Conservation (phyloP, 768 basidiomycete species). For the Saitozyma podzolica region DNA sequence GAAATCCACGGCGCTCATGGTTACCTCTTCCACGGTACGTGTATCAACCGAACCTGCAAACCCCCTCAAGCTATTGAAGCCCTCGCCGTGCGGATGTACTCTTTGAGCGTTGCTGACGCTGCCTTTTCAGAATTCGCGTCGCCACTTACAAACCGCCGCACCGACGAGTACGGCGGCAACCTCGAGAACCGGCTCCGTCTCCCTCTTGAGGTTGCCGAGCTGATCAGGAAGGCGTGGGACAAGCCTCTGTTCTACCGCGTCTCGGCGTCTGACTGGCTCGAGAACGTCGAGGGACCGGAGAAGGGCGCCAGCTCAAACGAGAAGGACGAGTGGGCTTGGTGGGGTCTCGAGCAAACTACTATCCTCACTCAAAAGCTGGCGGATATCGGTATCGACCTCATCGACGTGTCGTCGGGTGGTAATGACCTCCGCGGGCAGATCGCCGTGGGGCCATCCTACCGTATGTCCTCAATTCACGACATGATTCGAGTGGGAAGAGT, state of each 20-base stretch:
- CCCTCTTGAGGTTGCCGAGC: slow-evolving; percentile 62
- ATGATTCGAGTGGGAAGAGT: background rate
- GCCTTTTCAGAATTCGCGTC: slow-evolving; percentile 60
- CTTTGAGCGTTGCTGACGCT: background rate
- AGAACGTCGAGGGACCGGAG: slow-evolving; percentile 60
- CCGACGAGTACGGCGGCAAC: slow-evolving; percentile 70
- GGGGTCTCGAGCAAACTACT: slow-evolving; percentile 72
- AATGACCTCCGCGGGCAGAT: slow-evolving; percentile 67
- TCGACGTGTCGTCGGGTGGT: slow-evolving; percentile 71
- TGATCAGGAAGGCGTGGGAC: slow-evolving; percentile 63
- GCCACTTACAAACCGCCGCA: slow-evolving; percentile 70
- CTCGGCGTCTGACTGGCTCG: slow-evolving; percentile 68
- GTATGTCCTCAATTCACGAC: slow-evolving; percentile 16
- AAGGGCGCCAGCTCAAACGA: slow-evolving; percentile 20
- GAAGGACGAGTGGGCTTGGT: slow-evolving; percentile 47
- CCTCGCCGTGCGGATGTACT: background rate
- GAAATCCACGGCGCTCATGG: slow-evolving; percentile 75
- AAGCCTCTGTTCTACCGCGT: slow-evolving; percentile 74
- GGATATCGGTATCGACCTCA: slow-evolving; percentile 68
- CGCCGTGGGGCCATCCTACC: slow-evolving; percentile 47
- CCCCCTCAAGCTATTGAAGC: background rate
- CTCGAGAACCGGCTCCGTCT: slow-evolving; percentile 73
- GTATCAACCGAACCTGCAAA: background rate
- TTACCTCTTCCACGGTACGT: slow-evolving; percentile 5
- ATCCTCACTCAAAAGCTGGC: slow-evolving; percentile 62